A percentile compares a stretch with the other conserved stretches of the same genome.
Evolutionary conservation across 495 filamentous ascomycete species (phyloP).

Genomic region (Podospora pseudocomata): DNA sequence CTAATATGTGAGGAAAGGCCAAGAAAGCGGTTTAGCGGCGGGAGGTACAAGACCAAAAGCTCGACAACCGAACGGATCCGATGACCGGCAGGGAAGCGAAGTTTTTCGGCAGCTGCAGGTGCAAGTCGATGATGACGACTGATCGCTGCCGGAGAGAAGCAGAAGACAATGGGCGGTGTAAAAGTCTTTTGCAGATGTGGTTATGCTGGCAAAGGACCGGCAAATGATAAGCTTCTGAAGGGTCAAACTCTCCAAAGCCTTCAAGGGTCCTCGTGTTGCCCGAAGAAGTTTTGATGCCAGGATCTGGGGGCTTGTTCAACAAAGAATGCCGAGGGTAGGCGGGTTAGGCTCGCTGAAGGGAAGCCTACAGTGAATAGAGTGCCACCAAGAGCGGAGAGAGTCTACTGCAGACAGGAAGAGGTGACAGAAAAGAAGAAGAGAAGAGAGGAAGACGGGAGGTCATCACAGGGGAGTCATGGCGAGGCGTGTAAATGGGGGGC

Average conservation of each 20-base stretch:
- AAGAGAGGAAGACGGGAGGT: conserved; percentile 12
- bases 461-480: conserved; percentile 28
- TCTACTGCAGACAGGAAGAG: conserved; percentile 12
- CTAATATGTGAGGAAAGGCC: neutral
- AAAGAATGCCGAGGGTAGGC: conserved; percentile 35
- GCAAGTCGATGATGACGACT: neutral
- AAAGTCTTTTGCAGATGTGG: neutral
- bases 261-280: conserved; percentile 6
- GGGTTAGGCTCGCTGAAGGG: conserved; percentile 1
- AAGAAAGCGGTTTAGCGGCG: conserved; percentile 1
- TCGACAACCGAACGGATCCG: conserved; percentile 2
- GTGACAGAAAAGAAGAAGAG: conserved; percentile 12
- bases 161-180: neutral
- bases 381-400: neutral
- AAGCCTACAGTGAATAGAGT: neutral
- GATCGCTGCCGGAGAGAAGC: neutral
- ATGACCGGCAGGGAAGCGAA: conserved; percentile 1
- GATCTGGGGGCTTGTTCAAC: conserved; percentile 9
- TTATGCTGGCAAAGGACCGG: neutral
- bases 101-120: neutral
- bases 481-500: conserved; percentile 10
- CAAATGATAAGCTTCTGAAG: neutral
- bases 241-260: neutral
- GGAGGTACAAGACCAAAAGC: conserved; percentile 4
- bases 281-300: conserved; percentile 15